A percentile compares a stretch with the other conserved stretches of the same genome.
These are phyloP conservation scores for Candida nitratophila DNA, from an alignment of 805 yeast genomes.

Conservation along the genomic window DNA sequence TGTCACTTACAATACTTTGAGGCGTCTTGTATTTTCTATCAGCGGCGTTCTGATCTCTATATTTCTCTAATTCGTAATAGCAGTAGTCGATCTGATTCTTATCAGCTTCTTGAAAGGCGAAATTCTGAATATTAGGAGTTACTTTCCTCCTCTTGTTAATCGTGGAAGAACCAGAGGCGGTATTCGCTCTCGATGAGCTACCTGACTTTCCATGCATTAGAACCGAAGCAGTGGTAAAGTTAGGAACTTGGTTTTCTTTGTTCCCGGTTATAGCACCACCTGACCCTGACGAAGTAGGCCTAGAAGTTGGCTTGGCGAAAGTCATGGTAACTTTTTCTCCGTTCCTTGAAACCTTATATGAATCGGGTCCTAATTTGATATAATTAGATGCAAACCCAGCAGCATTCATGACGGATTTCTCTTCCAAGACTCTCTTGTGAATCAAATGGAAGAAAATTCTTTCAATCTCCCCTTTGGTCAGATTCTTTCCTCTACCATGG, in stretches of 20 bases:
- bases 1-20: slow-evolving; percentile 29
- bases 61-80: slow-evolving; percentile 28
- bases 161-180: not conserved
- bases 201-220: not conserved
- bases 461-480: slow-evolving; percentile 67
- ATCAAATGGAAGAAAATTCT: slow-evolving; percentile 76
- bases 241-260: not conserved
- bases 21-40: slow-evolving; percentile 29
- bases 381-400: slow-evolving; percentile 82
- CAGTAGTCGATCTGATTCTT: slow-evolving; percentile 24
- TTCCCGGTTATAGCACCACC: not conserved
- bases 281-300: not conserved
- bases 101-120: slow-evolving; percentile 9
- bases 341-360: slow-evolving; percentile 40
- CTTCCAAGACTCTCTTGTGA: slow-evolving; percentile 57
- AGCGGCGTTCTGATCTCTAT: slow-evolving; percentile 36
- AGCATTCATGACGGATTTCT: slow-evolving; percentile 63
- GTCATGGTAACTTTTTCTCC: slow-evolving; percentile 41
- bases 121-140: slow-evolving; percentile 3
- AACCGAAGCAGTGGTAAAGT: not conserved
- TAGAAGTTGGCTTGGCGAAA: slow-evolving; percentile 28
- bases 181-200: too few relatives aligned
- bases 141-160: not conserved
- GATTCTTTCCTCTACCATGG: slow-evolving; percentile 64
- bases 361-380: slow-evolving; percentile 53